These are phyloP conservation scores for Leccinum rimulosum DNA, from an alignment of 768 basidiomycete genomes.

Conservation along the genomic window DNA sequence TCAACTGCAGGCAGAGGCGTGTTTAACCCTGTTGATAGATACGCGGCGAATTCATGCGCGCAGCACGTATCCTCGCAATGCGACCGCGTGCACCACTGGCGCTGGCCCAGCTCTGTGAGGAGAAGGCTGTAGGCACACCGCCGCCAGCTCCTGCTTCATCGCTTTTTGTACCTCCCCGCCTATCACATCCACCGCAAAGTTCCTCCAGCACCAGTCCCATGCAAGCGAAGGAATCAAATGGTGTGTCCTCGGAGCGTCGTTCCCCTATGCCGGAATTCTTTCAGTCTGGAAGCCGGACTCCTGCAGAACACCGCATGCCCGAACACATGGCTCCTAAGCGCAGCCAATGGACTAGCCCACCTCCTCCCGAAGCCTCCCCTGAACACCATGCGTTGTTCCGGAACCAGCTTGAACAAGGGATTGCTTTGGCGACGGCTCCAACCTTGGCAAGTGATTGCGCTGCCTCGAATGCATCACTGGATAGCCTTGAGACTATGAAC, in stretches of 20 bases:
- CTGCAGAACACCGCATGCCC: slow-evolving; percentile 38
- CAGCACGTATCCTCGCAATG: slow-evolving; percentile 75
- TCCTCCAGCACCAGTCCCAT: slow-evolving; percentile 64
- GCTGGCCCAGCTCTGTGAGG: slow-evolving; percentile 88
- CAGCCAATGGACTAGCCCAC: slow-evolving; percentile 82
- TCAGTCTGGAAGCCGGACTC: slow-evolving; percentile 38
- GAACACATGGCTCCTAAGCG: slow-evolving; percentile 83
- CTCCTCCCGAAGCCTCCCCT: slow-evolving; percentile 71
- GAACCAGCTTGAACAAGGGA: slow-evolving; percentile 58
- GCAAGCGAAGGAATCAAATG: slow-evolving; percentile 52
- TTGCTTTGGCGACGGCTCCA: slow-evolving; percentile 68
- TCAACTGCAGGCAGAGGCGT: neutral
- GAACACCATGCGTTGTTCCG: slow-evolving; percentile 68
- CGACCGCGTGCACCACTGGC: slow-evolving; percentile 80
- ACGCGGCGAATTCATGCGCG: slow-evolving; percentile 98
- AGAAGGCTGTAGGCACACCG: slow-evolving; percentile 58
- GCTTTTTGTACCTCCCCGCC: slow-evolving; percentile 44
- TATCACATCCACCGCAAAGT: slow-evolving; percentile 60
- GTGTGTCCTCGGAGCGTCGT: slow-evolving; percentile 41
- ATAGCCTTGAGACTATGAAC: slow-evolving; percentile 56
- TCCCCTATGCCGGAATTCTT: slow-evolving; percentile 52
- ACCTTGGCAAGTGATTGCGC: slow-evolving; percentile 57
- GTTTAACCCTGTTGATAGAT: slow-evolving; percentile 56
- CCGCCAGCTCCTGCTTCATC: slow-evolving; percentile 38
- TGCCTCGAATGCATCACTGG: slow-evolving; percentile 52